A percentile compares a stretch with the other conserved stretches of the same genome.
These are phyloP conservation scores for Aspergillus carbonarius DNA, from an alignment of 2,329 filamentous ascomycete genomes.

Conservation along the genomic window DNA sequence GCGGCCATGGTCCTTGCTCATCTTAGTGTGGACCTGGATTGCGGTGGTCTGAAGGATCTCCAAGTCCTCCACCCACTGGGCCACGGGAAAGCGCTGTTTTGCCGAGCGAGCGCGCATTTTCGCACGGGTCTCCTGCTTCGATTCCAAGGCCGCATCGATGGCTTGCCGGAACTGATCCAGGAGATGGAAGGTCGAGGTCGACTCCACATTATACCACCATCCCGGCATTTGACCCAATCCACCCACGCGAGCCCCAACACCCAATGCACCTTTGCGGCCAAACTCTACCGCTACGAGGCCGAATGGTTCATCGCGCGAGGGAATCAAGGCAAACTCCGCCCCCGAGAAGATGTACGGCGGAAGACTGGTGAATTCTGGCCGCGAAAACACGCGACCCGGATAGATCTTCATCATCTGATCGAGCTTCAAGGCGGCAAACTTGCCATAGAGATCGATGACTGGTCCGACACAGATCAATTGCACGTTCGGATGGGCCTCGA, in stretches of 20 bases:
- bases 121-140: constrained; percentile 55
- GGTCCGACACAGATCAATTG: constrained; percentile 64
- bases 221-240: constrained; percentile 69
- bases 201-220: constrained; percentile 70
- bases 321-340: constrained; percentile 66
- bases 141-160: constrained; percentile 59
- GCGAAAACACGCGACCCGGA: constrained; percentile 64
- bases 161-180: constrained; percentile 64
- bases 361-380: constrained; percentile 64
- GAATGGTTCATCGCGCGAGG: constrained; percentile 66
- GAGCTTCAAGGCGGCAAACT: constrained; percentile 64
- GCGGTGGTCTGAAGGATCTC: constrained; percentile 60
- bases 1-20: constrained; percentile 26
- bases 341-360: constrained; percentile 66
- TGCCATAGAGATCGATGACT: constrained; percentile 65
- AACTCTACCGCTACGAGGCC: constrained; percentile 68
- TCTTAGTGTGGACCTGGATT: constrained; percentile 56
- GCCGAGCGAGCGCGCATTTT: constrained; percentile 64
- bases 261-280: constrained; percentile 64
- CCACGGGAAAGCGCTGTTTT: constrained; percentile 65
- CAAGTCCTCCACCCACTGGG: constrained; percentile 64
- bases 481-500: constrained; percentile 58
- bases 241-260: constrained; percentile 64
- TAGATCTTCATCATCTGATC: constrained; percentile 63
- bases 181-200: constrained; percentile 60